phyloP scores from a whole-genome alignment of 2,329 filamentous ascomycete species.

The Dothistroma septosporum region DNA sequence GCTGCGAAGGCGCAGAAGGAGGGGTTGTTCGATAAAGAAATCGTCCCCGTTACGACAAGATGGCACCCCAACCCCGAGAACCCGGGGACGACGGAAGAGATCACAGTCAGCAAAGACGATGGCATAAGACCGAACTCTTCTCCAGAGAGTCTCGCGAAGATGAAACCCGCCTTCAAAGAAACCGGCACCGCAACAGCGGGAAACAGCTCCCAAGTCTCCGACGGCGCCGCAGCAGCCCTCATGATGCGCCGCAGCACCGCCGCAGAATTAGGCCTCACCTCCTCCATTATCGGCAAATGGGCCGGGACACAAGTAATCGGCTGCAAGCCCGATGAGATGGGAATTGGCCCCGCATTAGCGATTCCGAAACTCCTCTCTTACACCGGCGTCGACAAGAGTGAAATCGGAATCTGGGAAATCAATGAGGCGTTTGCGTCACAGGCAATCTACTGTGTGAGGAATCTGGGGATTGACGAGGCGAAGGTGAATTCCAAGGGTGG shows the following conservation, averaged over 20 bases:
- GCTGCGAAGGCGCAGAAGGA: conserved; percentile 65
- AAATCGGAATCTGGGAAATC: conserved; percentile 86
- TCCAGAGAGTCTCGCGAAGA: conserved; percentile 65
- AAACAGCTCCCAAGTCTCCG: conserved; percentile 79
- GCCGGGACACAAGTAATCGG: conserved; percentile 71
- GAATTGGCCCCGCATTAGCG: conserved; percentile 78
- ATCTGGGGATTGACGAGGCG: conserved; percentile 62
- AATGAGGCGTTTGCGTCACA: conserved; percentile 74
- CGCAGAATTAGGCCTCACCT: conserved; percentile 63
- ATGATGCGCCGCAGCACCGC: conserved; percentile 83
- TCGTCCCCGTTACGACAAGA: conserved; percentile 71
- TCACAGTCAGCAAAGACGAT: conserved; percentile 75
- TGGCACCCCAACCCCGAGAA: conserved; percentile 61
- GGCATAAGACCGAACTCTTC: conserved; percentile 69
- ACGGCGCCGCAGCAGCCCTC: conserved; percentile 78
- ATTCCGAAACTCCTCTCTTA: conserved; percentile 75
- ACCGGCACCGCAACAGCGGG: conserved; percentile 78
- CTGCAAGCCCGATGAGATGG: conserved; percentile 89
- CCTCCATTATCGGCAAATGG: conserved; percentile 75
- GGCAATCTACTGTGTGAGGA: conserved; percentile 65
- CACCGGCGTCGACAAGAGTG: conserved; percentile 61
- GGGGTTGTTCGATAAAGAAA: conserved; percentile 72
- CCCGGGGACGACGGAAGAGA: conserved; percentile 47
- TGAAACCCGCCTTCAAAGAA: conserved; percentile 80
- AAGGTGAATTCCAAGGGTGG: conserved; percentile 89